These are phyloP conservation scores for Mytilinidion resinicola DNA, from an alignment of 495 filamentous ascomycete species.

Conservation along the genomic window DNA sequence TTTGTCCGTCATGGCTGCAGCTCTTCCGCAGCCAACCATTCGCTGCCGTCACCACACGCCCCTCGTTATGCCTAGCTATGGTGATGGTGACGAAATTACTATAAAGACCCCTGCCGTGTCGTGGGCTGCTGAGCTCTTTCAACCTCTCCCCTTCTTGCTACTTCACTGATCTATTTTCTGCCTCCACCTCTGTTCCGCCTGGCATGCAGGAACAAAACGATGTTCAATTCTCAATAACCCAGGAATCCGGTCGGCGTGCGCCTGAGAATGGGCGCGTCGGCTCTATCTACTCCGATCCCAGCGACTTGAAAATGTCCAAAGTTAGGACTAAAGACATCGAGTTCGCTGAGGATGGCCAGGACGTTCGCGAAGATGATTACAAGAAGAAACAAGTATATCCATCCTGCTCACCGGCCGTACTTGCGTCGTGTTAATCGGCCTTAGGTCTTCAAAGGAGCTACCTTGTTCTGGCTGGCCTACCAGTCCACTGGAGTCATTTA, in stretches of 20 bases:
- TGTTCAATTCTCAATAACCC: slow-evolving; percentile 1
- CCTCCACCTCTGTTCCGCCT: neutral
- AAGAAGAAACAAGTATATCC: slow-evolving; percentile 7
- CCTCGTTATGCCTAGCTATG: neutral
- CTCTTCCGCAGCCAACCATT: neutral
- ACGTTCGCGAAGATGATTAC: slow-evolving; percentile 1
- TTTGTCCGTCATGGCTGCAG: neutral
- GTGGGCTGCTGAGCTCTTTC: neutral
- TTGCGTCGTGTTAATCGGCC: no score
- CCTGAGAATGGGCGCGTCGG: neutral
- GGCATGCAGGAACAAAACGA: neutral
- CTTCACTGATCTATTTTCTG: neutral
- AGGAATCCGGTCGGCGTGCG: neutral
- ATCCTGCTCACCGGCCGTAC: neutral
- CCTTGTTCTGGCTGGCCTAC: no score
- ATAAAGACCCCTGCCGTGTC: neutral
- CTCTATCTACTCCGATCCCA: neutral
- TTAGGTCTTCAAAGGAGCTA: no score
- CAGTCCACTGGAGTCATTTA: slow-evolving; percentile 57
- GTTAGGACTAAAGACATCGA: slow-evolving; percentile 1
- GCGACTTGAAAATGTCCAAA: slow-evolving; percentile 3
- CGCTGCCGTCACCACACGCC: neutral
- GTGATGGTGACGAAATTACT: neutral
- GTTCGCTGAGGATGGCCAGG: slow-evolving; percentile 1
- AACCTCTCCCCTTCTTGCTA: neutral